Evolutionary conservation across 257 asterid species (phyloP), one percentile per base, ranked within the genome.

Genomic region (Gentiana macrophylla): DNA sequence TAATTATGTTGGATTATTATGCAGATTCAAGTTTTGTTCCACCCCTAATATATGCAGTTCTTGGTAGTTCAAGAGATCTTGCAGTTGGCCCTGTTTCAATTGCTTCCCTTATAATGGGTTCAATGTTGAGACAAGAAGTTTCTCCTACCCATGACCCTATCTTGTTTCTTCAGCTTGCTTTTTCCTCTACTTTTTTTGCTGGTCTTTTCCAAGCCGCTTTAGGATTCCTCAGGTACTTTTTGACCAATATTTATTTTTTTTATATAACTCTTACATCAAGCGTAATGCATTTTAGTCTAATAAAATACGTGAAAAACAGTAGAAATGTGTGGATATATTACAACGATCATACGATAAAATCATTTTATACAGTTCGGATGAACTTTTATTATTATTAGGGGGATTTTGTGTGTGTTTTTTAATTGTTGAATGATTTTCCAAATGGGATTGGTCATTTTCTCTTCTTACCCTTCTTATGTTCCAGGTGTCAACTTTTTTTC

Each of bases 21-120:
- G 57, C 74, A 84, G 94, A 88, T 85, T 88, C 97, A 47, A 88
- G 95, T 51, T 88, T 88, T 74, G 97, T 88, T 60, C 95, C 95
- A 1, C 97, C 97, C 0, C 59, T 88, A 4, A 67, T 88, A 59
- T 88, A 88, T 68, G 94, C 94, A 53, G 82, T 85, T 38, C 84
- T 85, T 61, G 97, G 97, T 62, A 88, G 97, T 79, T 88, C 97
- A 62, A 80, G 81, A 58, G 95, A 88, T 77, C 84, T 88, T 4
- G 97, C 95, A 32, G 97, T 88, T 0, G 95, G 97, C 2, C 95
- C 94, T 53, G 95, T 88, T 56, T 83, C 97, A 0, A 85, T 85
- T 7, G 95, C 97, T 11, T 85, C 97, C 36, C 72, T 88, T 46
- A 69, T 88, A 0, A 65, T 88, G 78, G 95, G 94, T 15, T 79